Base-by-base conservation (phyloP, 768 basidiomycete genomes). In the Psilocybe azurescens region DNA sequence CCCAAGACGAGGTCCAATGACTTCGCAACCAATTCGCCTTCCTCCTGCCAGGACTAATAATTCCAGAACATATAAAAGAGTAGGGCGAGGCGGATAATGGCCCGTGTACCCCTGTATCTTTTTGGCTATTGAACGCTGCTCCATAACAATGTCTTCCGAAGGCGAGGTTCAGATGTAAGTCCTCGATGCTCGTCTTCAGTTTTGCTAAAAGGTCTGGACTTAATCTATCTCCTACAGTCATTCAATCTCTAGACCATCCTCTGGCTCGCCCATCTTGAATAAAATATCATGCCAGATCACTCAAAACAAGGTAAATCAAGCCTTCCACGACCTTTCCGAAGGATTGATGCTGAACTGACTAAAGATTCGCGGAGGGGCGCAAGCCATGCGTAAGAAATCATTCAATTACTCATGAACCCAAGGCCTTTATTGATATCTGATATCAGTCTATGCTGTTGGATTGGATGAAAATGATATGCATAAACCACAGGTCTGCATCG, bases 381-480 rank as follows among this genome's bases (percentile, higher is more conserved):
- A 94, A 74, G 93, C 93, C 38, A 94, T 94, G 93, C 79, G 92
- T 94, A 69, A 74, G 89, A 33, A 36, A 7, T 18, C 16, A n/a
- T n/a, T 6, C 29, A 32, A 30, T 32, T 32, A 5, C n/a, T 8
- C 20, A 6, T 20, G 50, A 29, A 29, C 5, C 50, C 14, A 13
- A 18, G 10, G 29, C 11, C 24, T 24, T 24, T 24, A 30, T 32
- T 32, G 5, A 18, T 18, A 55, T 51, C 16, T 63, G 46, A 56
- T 18, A 44, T 14, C 60, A 91, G 93, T 94, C 28, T 93, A 94
- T 70, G 93, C 89, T 44, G 86, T 87, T 33, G 92, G 92, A 5
- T 73, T 95, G 65, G 83, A 82, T 24, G 90, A 91, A 69, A 84
- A 86, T 65, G 93, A 95, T 66, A 91, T 95, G 87, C 73, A 89